Percentiles rank a stretch among this genome's conserved stretches.
Evolutionary conservation across 1,139 yeast genomes (phyloP).

Genomic region (Petasospora rhodanensis): DNA sequence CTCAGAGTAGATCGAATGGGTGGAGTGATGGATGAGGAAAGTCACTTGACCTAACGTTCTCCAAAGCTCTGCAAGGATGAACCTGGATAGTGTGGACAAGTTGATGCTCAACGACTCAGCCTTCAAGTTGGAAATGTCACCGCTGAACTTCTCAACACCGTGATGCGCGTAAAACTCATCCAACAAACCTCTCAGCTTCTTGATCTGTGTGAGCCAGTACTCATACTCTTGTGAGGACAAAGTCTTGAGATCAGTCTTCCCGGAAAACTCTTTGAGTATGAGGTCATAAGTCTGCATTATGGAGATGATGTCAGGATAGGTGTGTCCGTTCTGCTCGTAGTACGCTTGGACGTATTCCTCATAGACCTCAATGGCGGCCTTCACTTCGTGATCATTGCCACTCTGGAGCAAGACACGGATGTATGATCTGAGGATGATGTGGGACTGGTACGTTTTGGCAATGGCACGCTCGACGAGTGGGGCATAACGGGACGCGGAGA

Average conservation of each 20-base stretch:
- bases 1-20: conserved; percentile 11
- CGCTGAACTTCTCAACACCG: conserved; percentile 5
- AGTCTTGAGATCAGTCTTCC: neutral
- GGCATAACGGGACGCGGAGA: conserved; percentile 20
- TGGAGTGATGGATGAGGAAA: conserved; percentile 8
- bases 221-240: conserved; percentile 25
- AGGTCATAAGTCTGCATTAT: conserved; percentile 13
- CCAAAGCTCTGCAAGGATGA: conserved; percentile 12
- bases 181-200: conserved; percentile 12
- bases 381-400: conserved; percentile 28
- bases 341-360: conserved; percentile 35
- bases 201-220: conserved; percentile 19
- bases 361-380: conserved; percentile 41
- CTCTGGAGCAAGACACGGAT: conserved; percentile 25
- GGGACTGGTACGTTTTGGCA: conserved; percentile 46
- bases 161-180: conserved; percentile 12
- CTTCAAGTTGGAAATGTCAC: conserved; percentile 4
- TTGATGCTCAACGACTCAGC: too few relatives aligned
- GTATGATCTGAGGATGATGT: conserved; percentile 30
- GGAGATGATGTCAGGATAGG: conserved; percentile 30
- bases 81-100: too few relatives aligned
- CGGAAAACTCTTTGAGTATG: conserved; percentile 5
- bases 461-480: conserved; percentile 33
- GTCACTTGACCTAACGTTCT: conserved; percentile 13
- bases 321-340: conserved; percentile 31